These are phyloP conservation scores for Alternaria incomplexa DNA, from an alignment of 2,329 filamentous ascomycete genomes.

Conservation along the genomic window DNA sequence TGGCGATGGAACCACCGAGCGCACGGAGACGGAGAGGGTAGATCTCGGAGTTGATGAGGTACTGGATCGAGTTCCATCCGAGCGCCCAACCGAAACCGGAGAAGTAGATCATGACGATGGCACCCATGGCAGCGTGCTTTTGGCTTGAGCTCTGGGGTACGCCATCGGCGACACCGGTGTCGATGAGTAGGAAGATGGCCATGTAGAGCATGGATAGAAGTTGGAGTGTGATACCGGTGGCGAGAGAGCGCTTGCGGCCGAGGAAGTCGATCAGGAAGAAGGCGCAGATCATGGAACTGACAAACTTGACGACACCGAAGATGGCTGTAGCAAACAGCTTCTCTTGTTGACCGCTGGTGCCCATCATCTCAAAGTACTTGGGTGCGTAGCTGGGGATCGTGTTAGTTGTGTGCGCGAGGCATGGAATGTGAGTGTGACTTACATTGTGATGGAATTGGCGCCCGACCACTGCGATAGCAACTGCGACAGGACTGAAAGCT, in stretches of 20 bases:
- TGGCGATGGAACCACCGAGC: conserved; percentile 72
- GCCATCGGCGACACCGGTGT: conserved; percentile 59
- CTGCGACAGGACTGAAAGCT: conserved; percentile 71
- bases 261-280: conserved; percentile 81
- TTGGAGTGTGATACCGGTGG: conserved; percentile 57
- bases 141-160: conserved; percentile 58
- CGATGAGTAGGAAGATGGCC: conserved; percentile 64
- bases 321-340: conserved; percentile 75
- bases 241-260: conserved; percentile 68
- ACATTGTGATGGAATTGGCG: conserved; percentile 54
- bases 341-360: conserved; percentile 70
- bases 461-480: conserved; percentile 77
- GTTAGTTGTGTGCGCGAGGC: neutral
- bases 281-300: conserved; percentile 70
- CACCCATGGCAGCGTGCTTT: conserved; percentile 66
- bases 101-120: conserved; percentile 70
- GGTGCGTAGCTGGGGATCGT: conserved; percentile 74
- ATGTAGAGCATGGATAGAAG: conserved; percentile 62
- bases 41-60: conserved; percentile 77
- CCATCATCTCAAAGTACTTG: conserved; percentile 74
- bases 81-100: conserved; percentile 49
- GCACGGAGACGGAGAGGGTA: conserved; percentile 78
- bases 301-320: conserved; percentile 77
- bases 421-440: too few relatives aligned
- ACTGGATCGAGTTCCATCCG: conserved; percentile 77